phyloP scores from a whole-genome alignment of 2,329 filamentous ascomycete species.

The Aspergillus sp. region DNA sequence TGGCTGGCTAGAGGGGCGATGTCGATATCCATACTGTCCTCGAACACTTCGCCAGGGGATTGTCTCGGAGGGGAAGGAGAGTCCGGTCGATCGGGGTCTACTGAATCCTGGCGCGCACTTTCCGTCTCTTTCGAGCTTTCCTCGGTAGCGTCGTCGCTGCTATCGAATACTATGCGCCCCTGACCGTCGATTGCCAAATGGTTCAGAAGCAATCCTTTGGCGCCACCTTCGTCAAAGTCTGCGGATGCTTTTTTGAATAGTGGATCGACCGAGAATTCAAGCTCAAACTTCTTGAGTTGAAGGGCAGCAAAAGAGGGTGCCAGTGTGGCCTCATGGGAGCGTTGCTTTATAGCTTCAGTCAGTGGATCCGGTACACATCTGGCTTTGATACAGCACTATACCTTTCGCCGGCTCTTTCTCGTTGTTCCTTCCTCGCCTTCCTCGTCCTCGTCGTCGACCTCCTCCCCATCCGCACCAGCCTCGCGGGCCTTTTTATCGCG shows the following conservation, averaged over 20 bases:
- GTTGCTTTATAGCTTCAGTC: conserved; percentile 46
- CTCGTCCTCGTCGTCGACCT: conserved; percentile 57
- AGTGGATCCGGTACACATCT: conserved; percentile 12
- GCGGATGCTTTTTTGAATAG: conserved; percentile 99
- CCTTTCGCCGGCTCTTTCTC: conserved; percentile 69
- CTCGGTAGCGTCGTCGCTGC: conserved; percentile 78
- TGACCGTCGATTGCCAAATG: conserved; percentile 93
- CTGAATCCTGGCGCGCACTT: conserved; percentile 40
- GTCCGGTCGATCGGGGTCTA: conserved; percentile 44
- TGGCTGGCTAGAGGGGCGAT: conserved; percentile 69
- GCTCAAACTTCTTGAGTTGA: conserved; percentile 94
- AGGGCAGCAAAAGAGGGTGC: conserved; percentile 83
- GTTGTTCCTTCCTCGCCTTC: conserved; percentile 53
- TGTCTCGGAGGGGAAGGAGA: conserved; percentile 29
- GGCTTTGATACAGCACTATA: conserved; percentile 32
- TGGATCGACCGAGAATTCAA: conserved; percentile 94
- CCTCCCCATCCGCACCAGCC: conserved; percentile 60
- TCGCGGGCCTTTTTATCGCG: conserved; percentile 68
- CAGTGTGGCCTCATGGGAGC: conserved; percentile 89
- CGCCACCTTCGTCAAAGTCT: conserved; percentile 96
- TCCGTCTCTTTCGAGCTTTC: conserved; percentile 44
- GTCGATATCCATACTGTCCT: conserved; percentile 72
- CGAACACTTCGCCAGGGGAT: conserved; percentile 34
- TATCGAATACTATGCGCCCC: conserved; percentile 96
- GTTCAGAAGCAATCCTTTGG: conserved; percentile 91